Base-by-base conservation (phyloP, 371 early-diverging fungal genomes). In the Syncephalis plumigaleata region DNA sequence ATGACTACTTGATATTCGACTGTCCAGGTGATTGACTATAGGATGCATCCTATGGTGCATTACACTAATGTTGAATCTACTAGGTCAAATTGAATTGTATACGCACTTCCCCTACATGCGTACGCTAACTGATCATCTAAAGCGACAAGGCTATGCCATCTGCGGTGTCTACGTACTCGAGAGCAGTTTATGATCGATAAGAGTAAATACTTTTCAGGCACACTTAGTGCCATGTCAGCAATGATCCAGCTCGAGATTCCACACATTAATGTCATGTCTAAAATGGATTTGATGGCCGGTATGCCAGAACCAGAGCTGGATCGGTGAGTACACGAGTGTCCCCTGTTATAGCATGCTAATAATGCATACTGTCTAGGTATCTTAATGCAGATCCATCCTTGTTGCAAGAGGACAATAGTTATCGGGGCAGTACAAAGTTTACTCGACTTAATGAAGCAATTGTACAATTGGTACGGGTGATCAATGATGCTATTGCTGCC, bases 41-140 rank as follows among this genome's bases (percentile, higher is more conserved):
- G 8, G 7, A 36, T 44, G 21, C 16, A 44, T 38, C 36, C 9
- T 17, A 18, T n/a, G 5, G 9, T 8, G 17, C 15, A 9, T 38
- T 17, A 50, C 8, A 17, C 17, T 27, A 50, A 20, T n/a, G n/a
- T 24, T 50, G 56, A 21, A 22, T 27, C 15, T 5, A 49, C 15
- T 37, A 65, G 65, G 89, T 3, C 98, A 98, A 65, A 94, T 98
- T 47, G 99, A 99, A 64, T 73, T 98, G 37, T 99, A 98, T 66
- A 93, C 98, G n/a, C 98, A 98, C 61, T 87, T 90, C 39, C 83
- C 87, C 15, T 83, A 94, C 45, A 92, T 98, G 85, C 73, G 73
- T 42, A 71, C 74, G 13, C 48, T 97, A 36, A 80, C 89, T 25
- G 77, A 81, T 38, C 57, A 68, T 15, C 54, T 98, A 38, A 65